Percentiles rank a stretch among this genome's conserved stretches.
phyloP scores from a whole-genome alignment of 805 yeast species.

The Starmerella stigmatis region DNA sequence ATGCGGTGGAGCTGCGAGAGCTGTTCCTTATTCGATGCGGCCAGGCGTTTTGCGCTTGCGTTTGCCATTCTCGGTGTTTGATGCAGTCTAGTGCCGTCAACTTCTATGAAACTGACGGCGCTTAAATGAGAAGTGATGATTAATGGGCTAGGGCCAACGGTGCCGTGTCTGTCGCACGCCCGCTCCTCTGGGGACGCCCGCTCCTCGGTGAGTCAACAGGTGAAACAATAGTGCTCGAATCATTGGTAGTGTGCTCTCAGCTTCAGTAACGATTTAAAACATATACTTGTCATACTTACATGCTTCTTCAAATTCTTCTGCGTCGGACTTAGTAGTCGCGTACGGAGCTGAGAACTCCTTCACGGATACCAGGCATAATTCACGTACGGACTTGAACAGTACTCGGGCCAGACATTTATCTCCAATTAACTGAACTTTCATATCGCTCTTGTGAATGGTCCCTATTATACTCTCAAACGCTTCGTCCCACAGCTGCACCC shows the following conservation, averaged over 20 bases:
- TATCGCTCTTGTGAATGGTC: background rate
- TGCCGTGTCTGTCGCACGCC: no score
- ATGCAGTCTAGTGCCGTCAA: background rate
- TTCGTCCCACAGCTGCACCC: conserved; percentile 17
- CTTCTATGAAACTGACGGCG: no score
- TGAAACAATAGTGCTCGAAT: no score
- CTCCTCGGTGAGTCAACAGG: no score
- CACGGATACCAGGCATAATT: conserved; percentile 16
- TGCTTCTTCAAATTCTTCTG: conserved; percentile 14
- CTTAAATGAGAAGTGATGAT: no score
- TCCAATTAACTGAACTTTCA: background rate
- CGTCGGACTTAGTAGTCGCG: background rate
- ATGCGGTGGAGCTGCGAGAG: conserved; percentile 30
- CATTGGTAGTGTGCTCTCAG: no score
- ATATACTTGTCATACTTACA: background rate
- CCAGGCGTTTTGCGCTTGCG: conserved; percentile 37
- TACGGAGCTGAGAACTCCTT: conserved; percentile 18
- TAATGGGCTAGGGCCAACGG: no score
- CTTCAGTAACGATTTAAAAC: background rate
- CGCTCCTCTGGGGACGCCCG: no score
- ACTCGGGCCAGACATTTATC: no score
- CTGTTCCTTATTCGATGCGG: conserved; percentile 29
- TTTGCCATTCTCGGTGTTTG: conserved; percentile 32
- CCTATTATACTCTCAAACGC: conserved; percentile 14
- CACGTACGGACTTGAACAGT: conserved; percentile 12